These are phyloP conservation scores for Candolleomyces efflorescens DNA, from an alignment of 768 basidiomycete genomes.

Conservation along the genomic window DNA sequence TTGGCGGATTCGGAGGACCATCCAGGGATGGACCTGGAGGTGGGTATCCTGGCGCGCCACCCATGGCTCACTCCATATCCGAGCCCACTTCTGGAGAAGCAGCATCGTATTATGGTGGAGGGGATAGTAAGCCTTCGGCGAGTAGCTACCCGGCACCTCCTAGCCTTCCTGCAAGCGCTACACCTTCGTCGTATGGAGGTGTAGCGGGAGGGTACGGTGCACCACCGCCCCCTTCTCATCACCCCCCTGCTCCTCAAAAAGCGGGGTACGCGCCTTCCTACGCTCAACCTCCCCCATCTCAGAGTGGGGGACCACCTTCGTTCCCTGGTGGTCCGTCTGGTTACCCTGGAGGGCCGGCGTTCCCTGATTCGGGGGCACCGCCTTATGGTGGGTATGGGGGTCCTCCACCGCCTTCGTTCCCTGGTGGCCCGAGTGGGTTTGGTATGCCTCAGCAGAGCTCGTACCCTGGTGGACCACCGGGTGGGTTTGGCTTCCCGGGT, in stretches of 20 bases:
- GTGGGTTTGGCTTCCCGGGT: slow-evolving; percentile 28
- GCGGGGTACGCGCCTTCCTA: slow-evolving; percentile 34
- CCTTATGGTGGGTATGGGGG: slow-evolving; percentile 20
- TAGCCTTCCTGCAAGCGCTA: not conserved
- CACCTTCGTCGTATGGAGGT: slow-evolving; percentile 5
- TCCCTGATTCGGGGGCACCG: slow-evolving; percentile 1
- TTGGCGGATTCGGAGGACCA: slow-evolving; percentile 26
- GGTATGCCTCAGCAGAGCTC: not conserved
- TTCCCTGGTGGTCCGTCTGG: slow-evolving; percentile 12
- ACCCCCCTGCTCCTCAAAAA: slow-evolving; percentile 18
- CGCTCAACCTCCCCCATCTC: slow-evolving; percentile 18
- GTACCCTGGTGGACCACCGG: slow-evolving; percentile 22
- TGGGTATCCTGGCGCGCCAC: slow-evolving; percentile 1
- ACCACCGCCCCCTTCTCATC: slow-evolving; percentile 22
- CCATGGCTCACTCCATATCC: not conserved
- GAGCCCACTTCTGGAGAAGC: slow-evolving; percentile 20
- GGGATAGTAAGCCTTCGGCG: slow-evolving; percentile 1
- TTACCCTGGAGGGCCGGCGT: slow-evolving; percentile 12
- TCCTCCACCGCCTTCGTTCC: slow-evolving; percentile 12
- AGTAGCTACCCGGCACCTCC: not conserved
- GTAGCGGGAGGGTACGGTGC: slow-evolving; percentile 17
- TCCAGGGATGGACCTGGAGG: slow-evolving; percentile 22
- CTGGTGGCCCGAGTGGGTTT: slow-evolving; percentile 10
- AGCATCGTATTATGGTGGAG: slow-evolving; percentile 24
- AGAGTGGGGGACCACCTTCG: slow-evolving; percentile 8